Conservation (phyloP, 768 basidiomycete species). For the Crassisporium funariophilum region DNA sequence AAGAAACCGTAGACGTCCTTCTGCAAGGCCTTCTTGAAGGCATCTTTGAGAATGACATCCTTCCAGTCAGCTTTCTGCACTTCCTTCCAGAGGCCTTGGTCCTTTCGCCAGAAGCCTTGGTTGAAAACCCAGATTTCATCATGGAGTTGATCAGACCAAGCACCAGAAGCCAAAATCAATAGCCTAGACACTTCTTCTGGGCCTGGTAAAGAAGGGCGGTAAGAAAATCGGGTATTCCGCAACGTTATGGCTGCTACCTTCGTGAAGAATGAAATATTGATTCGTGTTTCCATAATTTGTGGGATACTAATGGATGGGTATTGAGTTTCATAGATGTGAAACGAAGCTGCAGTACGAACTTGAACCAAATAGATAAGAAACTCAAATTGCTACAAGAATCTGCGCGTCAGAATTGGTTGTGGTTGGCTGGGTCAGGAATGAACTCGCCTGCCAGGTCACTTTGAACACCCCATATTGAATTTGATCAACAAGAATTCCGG, state of each 20-base stretch:
- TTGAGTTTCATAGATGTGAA: background rate
- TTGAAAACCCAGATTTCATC: conserved; percentile 81
- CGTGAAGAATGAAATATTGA: conserved; percentile 57
- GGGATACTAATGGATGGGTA: conserved; percentile 29
- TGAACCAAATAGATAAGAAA: conserved; percentile 55
- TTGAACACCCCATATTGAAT: conserved; percentile 58
- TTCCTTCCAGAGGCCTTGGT: conserved; percentile 58
- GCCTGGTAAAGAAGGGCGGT: conserved; percentile 23
- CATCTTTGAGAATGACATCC: conserved; percentile 70
- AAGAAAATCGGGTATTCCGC: background rate
- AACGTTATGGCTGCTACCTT: conserved; percentile 40
- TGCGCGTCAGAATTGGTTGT: conserved; percentile 1
- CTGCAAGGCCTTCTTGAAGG: conserved; percentile 66
- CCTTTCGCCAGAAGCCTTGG: conserved; percentile 68
- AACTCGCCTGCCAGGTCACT: conserved; percentile 59
- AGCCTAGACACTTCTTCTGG: conserved; percentile 51
- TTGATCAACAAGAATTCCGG: conserved; percentile 55
- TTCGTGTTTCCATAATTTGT: conserved; percentile 26
- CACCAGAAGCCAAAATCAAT: conserved; percentile 54
- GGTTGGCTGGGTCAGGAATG: background rate
- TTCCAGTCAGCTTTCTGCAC: conserved; percentile 72
- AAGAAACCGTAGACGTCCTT: conserved; percentile 84
- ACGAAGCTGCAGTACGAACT: conserved; percentile 35
- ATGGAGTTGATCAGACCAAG: conserved; percentile 55
- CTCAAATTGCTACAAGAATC: conserved; percentile 45